A percentile compares a stretch with the other conserved stretches of the same genome.
phyloP scores from a whole-genome alignment of 805 yeast species.

The Metschnikowia arizonensis region DNA sequence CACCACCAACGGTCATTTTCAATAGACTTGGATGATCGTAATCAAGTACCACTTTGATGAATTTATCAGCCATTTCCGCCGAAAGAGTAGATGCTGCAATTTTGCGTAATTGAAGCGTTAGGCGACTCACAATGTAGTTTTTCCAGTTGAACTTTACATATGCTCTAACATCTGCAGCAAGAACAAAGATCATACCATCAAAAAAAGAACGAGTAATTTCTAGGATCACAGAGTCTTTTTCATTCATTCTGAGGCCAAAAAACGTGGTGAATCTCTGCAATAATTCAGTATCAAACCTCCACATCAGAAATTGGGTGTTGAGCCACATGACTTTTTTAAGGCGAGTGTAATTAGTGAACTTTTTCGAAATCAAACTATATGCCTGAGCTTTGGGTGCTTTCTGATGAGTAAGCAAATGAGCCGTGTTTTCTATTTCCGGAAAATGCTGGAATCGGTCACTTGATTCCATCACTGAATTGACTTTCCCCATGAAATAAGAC shows the following conservation, averaged over 20 bases:
- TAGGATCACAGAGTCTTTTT: conserved; percentile 12
- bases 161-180: conserved; percentile 19
- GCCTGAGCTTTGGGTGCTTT: background rate
- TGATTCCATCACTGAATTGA: conserved; percentile 6
- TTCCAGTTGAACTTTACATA: conserved; percentile 33
- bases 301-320: conserved; percentile 20
- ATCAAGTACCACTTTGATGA: conserved; percentile 6
- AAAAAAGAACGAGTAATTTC: conserved; percentile 23
- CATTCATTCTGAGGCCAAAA: conserved; percentile 10
- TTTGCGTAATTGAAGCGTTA: conserved; percentile 24
- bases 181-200: conserved; percentile 19
- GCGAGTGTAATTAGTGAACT: conserved; percentile 16
- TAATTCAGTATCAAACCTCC: conserved; percentile 20
- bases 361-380: conserved; percentile 9
- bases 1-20: conserved; percentile 12
- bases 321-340: conserved; percentile 30
- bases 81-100: conserved; percentile 6
- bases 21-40: conserved; percentile 6
- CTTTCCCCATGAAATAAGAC: conserved; percentile 7
- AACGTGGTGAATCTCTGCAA: conserved; percentile 9
- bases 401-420: background rate
- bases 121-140: conserved; percentile 29
- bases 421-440: background rate
- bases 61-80: conserved; percentile 3
- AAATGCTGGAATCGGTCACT: conserved; percentile 2